Base-by-base conservation (phyloP, 768 basidiomycete genomes). In the Suillus cothurnatus region DNA sequence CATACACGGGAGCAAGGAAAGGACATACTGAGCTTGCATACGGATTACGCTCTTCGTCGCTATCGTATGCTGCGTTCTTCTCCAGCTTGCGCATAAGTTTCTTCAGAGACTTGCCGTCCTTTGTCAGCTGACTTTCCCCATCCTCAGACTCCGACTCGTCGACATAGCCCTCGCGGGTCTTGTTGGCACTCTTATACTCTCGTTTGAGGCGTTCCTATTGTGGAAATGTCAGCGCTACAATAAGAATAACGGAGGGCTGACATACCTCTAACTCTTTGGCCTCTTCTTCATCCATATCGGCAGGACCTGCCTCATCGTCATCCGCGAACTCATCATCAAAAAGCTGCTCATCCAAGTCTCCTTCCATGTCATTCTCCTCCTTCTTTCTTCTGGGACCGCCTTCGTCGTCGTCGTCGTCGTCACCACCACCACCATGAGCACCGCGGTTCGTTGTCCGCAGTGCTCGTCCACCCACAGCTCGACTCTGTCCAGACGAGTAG, bases 291-390 rank as follows among this genome's bases (percentile, higher is more conserved):
- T 93, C 86, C 63, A 86, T 85, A 62, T 91, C 90, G 15, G 86
- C 84, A 19, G 84, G 84, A 76, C 88, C 84, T 70, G 87, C 87
- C 71, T 95, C 94, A 39, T 95, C 94, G 66, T 95, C 94, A 70
- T 95, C 94, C 3, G 91, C 91, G 71, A 94, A 90, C 21, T 92
- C 90, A 71, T 90, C 92, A 71, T 95, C 93, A 68, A 86, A 95
- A 8, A 89, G 82, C 62, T 92, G 84, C 74, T 95, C 94, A 71
- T 95, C 94, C 66, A 91, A 71, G 71, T 92, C 92, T 7, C 92
- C 93, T 68, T 95, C 93, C 23, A 81, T 88, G 19, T 89, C 91
- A 69, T 84, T 80, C 71, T 91, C 89, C 66, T 80, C 84, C 73
- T 85, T 84, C 52, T 83, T 81, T 68, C 80, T 78, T 61, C 80